Percentiles rank a stretch among this genome's conserved stretches.
Conservation (phyloP, 2,329 filamentous ascomycete genomes). For the Hirsutella rhossiliensis region DNA sequence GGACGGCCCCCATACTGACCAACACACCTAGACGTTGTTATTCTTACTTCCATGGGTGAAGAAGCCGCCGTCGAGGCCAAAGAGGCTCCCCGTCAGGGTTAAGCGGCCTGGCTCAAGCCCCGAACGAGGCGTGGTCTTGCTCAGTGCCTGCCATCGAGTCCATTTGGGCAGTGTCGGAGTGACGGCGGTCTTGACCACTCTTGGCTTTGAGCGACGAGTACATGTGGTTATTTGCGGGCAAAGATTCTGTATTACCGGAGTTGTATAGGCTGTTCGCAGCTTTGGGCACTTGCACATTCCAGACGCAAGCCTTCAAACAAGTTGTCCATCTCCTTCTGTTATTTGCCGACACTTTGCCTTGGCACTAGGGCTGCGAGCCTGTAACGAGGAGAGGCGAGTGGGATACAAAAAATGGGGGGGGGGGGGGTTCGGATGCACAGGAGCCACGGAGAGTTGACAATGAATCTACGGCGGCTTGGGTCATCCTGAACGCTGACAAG, state of each 20-base stretch:
- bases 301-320: constrained; percentile 6
- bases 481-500: background rate
- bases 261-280: constrained; percentile 29
- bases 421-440: constrained; percentile 17
- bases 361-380: background rate
- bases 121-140: constrained; percentile 12
- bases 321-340: constrained; percentile 28
- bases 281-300: constrained; percentile 15
- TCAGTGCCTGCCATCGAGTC: constrained; percentile 13
- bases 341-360: constrained; percentile 18
- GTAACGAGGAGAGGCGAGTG: background rate
- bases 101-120: constrained; percentile 8
- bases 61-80: constrained; percentile 87
- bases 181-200: constrained; percentile 19
- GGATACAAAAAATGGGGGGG: constrained; percentile 11
- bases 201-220: constrained; percentile 24
- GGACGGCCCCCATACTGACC: background rate
- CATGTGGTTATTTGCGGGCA: constrained; percentile 22
- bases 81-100: constrained; percentile 55
- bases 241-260: constrained; percentile 31
- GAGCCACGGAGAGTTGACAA: constrained; percentile 14
- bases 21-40: constrained; percentile 60
- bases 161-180: constrained; percentile 12
- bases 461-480: background rate
- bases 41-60: constrained; percentile 94